Evolutionary conservation across 2,329 filamentous ascomycete species (phyloP).

Genomic region (Tricladium varicosporioides): DNA sequence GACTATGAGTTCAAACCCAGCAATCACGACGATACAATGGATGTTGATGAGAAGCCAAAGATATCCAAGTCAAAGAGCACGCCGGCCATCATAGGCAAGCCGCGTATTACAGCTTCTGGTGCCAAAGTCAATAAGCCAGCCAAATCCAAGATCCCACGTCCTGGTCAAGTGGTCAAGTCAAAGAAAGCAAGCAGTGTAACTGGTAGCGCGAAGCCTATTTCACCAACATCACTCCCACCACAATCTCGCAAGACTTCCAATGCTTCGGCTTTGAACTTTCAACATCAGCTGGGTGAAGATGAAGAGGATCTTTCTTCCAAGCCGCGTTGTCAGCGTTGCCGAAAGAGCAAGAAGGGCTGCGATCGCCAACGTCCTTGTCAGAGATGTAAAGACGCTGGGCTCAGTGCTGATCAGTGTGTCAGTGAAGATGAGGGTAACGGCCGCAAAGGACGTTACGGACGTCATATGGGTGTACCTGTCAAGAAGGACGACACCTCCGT

Average conservation of each 20-base stretch:
- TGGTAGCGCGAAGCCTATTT: conserved; percentile 49
- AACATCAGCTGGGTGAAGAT: conserved; percentile 60
- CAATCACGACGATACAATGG: conserved; percentile 24
- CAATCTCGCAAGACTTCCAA: conserved; percentile 73
- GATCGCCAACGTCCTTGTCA: conserved; percentile 94
- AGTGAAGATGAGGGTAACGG: conserved; percentile 98
- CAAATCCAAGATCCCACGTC: conserved; percentile 40
- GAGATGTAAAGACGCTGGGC: conserved; percentile 92
- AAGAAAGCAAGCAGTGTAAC: conserved; percentile 46
- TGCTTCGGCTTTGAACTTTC: conserved; percentile 63
- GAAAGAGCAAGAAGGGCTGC: conserved; percentile 99
- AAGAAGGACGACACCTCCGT: conserved; percentile 52
- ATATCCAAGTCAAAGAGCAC: conserved; percentile 42
- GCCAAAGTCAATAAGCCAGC: conserved; percentile 44
- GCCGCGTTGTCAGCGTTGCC: conserved; percentile 94
- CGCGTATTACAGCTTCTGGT: conserved; percentile 36
- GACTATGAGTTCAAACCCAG: conserved; percentile 44
- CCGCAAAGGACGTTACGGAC: conserved; percentile 86
- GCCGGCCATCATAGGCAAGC: conserved; percentile 39
- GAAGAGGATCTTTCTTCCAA: conserved; percentile 93
- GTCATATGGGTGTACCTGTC: conserved; percentile 67
- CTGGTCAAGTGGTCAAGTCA: conserved; percentile 40
- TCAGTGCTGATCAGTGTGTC: conserved; percentile 89
- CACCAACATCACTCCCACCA: conserved; percentile 65
- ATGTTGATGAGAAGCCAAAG: conserved; percentile 32